Percentiles rank a stretch among this genome's conserved stretches.
Conservation (phyloP, 192 early-diverging fungal genomes). For the Coemansia sp. region DNA sequence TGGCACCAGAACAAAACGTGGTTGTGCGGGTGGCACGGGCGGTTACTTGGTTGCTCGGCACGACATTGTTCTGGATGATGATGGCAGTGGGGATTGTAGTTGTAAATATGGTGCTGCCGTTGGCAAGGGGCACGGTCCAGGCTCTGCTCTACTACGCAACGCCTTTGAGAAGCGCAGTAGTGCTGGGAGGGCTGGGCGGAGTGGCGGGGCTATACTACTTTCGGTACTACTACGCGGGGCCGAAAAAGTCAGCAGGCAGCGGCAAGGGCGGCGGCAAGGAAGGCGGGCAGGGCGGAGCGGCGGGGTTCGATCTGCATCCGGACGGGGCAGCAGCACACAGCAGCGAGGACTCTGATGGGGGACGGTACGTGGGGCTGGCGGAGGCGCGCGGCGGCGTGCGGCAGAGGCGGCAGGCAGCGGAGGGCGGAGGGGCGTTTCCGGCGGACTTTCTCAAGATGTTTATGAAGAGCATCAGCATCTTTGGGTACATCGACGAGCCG, state of each 20-base stretch:
- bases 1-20: not conserved
- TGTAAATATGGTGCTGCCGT: constrained; percentile 13
- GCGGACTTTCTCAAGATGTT: constrained; percentile 52
- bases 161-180: constrained; percentile 5
- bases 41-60: not conserved
- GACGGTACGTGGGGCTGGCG: constrained; percentile 30
- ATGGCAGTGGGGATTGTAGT: constrained; percentile 15
- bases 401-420: not conserved
- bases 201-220: constrained; percentile 36
- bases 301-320: constrained; percentile 43
- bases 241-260: constrained; percentile 8
- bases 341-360: constrained; percentile 26
- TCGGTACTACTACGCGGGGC: constrained; percentile 39
- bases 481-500: constrained; percentile 93
- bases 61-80: constrained; percentile 1
- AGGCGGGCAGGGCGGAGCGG: constrained; percentile 3
- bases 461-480: constrained; percentile 78
- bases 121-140: not conserved
- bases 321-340: constrained; percentile 20
- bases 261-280: constrained; percentile 11
- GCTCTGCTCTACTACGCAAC: constrained; percentile 17
- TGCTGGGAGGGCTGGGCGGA: not conserved
- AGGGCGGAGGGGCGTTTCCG: constrained; percentile 27
- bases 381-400: constrained; percentile 23
- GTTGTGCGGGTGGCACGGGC: not conserved